phyloP scores from a whole-genome alignment of 257 asterid species.

The Hygrophila difformis region DNA sequence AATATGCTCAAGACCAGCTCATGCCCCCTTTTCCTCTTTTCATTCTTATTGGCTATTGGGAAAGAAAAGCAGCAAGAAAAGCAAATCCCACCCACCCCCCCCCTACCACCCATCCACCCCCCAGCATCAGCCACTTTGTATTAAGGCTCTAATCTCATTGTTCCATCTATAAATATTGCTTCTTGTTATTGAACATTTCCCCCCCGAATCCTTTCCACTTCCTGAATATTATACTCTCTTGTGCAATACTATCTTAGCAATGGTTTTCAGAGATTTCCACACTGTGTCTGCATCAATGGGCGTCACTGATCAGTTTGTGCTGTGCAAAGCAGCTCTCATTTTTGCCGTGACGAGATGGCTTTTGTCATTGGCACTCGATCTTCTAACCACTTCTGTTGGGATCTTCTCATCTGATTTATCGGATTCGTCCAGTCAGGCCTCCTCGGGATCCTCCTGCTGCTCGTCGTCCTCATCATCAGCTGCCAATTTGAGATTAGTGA shows the following conservation, averaged over 20 bases:
- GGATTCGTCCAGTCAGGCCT: constrained; percentile 4
- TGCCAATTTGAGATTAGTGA: constrained; percentile 22
- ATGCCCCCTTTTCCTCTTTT: too few species aligned
- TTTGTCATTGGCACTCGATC: constrained; percentile 29
- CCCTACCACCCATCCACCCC: constrained; percentile 20
- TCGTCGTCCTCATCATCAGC: constrained; percentile 15
- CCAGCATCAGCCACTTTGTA: constrained; percentile 27
- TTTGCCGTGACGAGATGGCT: constrained; percentile 49
- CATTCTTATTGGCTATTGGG: constrained; percentile 32
- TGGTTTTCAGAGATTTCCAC: not conserved
- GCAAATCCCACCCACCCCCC: constrained; percentile 18
- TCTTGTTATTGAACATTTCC: constrained; percentile 20
- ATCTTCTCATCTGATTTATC: constrained; percentile 19
- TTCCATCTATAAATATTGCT: constrained; percentile 23
- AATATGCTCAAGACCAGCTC: constrained; percentile 9
- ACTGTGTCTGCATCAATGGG: constrained; percentile 17
- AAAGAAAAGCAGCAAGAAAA: constrained; percentile 26
- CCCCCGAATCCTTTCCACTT: constrained; percentile 24
- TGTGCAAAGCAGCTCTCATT: constrained; percentile 48
- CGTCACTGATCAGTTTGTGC: constrained; percentile 35
- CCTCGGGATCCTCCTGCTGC: constrained; percentile 10
- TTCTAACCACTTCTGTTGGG: constrained; percentile 22
- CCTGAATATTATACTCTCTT: too few species aligned
- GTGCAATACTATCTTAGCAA: not conserved
- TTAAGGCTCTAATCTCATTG: constrained; percentile 2